Percentiles rank a stretch among this genome's conserved stretches.
These are phyloP conservation scores for Coprinopsis sp. DNA, from an alignment of 768 basidiomycete genomes.

Conservation along the genomic window DNA sequence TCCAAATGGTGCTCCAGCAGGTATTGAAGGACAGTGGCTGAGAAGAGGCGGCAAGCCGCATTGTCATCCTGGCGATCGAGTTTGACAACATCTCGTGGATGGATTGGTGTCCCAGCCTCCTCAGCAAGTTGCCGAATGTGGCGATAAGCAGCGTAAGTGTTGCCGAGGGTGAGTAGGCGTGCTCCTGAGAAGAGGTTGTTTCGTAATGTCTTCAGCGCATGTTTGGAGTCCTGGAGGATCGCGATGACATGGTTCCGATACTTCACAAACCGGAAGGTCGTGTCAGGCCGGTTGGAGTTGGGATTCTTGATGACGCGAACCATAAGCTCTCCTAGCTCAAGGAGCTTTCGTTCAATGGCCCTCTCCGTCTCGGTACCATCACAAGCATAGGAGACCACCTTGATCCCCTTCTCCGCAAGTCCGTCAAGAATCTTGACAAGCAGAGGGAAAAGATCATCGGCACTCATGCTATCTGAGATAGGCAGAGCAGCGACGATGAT, in stretches of 20 bases:
- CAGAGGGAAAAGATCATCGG: constrained; percentile 13
- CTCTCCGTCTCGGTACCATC: constrained; percentile 33
- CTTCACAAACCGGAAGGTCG: constrained; percentile 9
- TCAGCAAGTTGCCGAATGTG: constrained; percentile 17
- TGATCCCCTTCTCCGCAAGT: constrained; percentile 18
- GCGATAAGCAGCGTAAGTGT: constrained; percentile 14
- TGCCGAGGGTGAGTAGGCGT: constrained; percentile 18
- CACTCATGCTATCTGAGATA: constrained; percentile 19
- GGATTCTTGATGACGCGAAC: constrained; percentile 8
- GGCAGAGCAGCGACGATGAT: constrained; percentile 31
- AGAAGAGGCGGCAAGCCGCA: constrained; percentile 22
- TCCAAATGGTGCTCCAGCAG: constrained; percentile 12
- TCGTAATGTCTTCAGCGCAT: background rate
- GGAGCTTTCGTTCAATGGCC: constrained; percentile 17
- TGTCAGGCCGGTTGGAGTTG: background rate
- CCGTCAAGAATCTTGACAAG: constrained; percentile 18
- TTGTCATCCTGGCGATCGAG: constrained; percentile 33
- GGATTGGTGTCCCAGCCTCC: constrained; percentile 18
- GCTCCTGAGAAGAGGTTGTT: constrained; percentile 3
- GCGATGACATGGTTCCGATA: constrained; percentile 13
- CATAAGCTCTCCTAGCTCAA: background rate
- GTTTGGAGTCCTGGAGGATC: constrained; percentile 6
- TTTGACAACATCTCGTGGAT: constrained; percentile 26
- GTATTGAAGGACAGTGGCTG: constrained; percentile 20
- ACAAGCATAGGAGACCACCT: constrained; percentile 27